Evolutionary conservation across 495 filamentous ascomycete species (phyloP), one percentile per base, ranked within the genome.

Genomic region (Astrothelium subdiscretum): DNA sequence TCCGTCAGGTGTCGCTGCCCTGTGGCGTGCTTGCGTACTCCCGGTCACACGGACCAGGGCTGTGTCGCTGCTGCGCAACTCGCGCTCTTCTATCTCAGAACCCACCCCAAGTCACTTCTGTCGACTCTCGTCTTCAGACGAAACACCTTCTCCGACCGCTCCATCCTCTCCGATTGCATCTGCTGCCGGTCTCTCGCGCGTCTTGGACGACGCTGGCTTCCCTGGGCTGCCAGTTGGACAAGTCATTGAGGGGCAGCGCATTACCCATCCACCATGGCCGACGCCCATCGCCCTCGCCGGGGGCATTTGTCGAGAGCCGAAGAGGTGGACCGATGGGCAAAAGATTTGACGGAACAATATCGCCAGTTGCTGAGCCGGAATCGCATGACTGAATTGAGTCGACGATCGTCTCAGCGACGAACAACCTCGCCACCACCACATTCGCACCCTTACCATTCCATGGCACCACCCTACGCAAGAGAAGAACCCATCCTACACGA

Each of bases 361-460:
- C 86, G 92, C 66, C 85, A 89, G 61, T 72, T 91, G 57, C 79
- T 95, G 71, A 84, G 86, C 69, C 87, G 83, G 38, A 89, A 85
- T 72, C 80, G 89, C 71, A 83, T 95, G 75, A 89, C 85, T 70
- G 86, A 88, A 62, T 80, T 96, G 80, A 83, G 70, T 74, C 81
- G 60, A 67, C 77, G 64, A 59, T 66, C 73, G 2, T 68, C 66
- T 0, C 76, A 76, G 40, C 79, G 87, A 5, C 76, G 77, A 48
- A 80, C 72, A 27, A 78, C 79, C 32, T 85, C 86, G 51, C 81
- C 74, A 48, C 74, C 76, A 24, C 75, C 70, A 66, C 75, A 76
- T 43, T 76, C 78, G 38, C 72, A 73, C 67, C 72, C 75, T 72
- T 63, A 71, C 66, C 66, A 67, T 65, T 65, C 62, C 63, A 60